phyloP scores from a whole-genome alignment of 495 filamentous ascomycete genomes.

The Neurospora sp. region DNA sequence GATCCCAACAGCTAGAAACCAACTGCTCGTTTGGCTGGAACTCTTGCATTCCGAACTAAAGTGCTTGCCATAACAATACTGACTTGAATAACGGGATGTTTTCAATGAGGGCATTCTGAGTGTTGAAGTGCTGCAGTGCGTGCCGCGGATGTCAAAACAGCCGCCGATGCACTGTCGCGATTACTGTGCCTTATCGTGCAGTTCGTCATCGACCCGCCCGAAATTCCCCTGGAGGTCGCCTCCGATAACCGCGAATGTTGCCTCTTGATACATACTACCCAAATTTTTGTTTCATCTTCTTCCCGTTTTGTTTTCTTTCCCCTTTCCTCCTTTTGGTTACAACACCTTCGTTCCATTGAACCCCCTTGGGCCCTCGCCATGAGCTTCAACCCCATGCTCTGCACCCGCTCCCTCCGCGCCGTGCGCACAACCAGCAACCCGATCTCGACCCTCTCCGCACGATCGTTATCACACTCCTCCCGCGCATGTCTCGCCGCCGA shows the following conservation, averaged over 20 bases:
- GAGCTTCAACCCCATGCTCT: conserved; percentile 9
- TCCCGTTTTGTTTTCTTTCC: background rate
- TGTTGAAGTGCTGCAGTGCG: background rate
- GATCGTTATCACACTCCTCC: background rate
- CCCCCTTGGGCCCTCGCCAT: background rate
- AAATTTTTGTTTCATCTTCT: background rate
- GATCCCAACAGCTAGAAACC: too few species aligned
- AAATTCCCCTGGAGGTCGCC: background rate
- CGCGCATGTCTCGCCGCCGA: background rate
- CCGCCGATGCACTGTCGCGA: background rate
- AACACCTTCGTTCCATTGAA: background rate
- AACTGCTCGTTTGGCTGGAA: too few species aligned
- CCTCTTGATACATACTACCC: background rate
- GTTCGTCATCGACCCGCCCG: conserved; percentile 2
- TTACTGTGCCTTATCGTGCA: conserved; percentile 1
- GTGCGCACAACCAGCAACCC: background rate
- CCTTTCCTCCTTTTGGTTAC: too few species aligned
- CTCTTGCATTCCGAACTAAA: too few species aligned
- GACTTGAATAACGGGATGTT: too few species aligned
- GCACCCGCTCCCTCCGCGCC: conserved; percentile 6
- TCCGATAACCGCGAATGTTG: background rate
- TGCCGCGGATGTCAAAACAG: background rate
- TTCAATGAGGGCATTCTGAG: background rate
- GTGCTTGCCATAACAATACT: too few species aligned
- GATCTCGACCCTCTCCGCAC: background rate